These are phyloP conservation scores for Hypsizygus marmoreus DNA, from an alignment of 768 basidiomycete species.

Conservation along the genomic window DNA sequence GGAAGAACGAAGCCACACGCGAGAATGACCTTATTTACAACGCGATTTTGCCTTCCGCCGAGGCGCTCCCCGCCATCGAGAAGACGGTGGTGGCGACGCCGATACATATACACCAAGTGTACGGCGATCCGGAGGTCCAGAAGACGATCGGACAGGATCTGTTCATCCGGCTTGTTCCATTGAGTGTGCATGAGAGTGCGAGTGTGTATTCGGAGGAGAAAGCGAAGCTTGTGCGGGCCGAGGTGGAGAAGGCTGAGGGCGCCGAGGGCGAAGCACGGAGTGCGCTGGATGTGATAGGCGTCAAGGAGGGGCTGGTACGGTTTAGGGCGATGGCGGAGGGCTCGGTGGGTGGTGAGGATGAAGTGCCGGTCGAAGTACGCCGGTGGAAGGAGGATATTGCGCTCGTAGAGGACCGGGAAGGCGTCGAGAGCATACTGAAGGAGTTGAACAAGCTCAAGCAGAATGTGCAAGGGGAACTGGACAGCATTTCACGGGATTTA, in stretches of 20 bases:
- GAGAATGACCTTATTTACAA: slow-evolving; percentile 99
- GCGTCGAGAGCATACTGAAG: slow-evolving; percentile 62
- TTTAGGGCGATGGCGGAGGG: slow-evolving; percentile 75
- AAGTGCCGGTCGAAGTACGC: slow-evolving; percentile 70
- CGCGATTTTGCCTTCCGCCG: slow-evolving; percentile 77
- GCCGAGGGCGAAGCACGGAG: slow-evolving; percentile 81
- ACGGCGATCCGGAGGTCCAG: slow-evolving; percentile 87
- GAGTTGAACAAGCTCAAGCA: slow-evolving; percentile 63
- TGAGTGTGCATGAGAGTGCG: slow-evolving; percentile 95
- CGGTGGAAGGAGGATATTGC: slow-evolving; percentile 76
- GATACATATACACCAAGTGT: slow-evolving; percentile 93
- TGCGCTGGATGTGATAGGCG: slow-evolving; percentile 77
- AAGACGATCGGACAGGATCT: slow-evolving; percentile 93
- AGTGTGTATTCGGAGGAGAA: slow-evolving; percentile 98
- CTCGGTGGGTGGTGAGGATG: slow-evolving; percentile 59
- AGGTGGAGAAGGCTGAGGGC: slow-evolving; percentile 85
- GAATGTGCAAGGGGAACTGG: slow-evolving; percentile 60
- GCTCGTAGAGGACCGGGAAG: slow-evolving; percentile 66
- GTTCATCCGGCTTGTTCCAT: slow-evolving; percentile 83
- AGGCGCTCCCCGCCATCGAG: slow-evolving; percentile 80
- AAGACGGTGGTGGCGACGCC: slow-evolving; percentile 81
- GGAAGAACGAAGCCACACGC: slow-evolving; percentile 70
- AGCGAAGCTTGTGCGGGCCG: slow-evolving; percentile 85
- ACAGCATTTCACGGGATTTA: slow-evolving; percentile 62
- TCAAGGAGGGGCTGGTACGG: slow-evolving; percentile 68